A percentile compares a stretch with the other conserved stretches of the same genome.
Evolutionary conservation across 345 rosid species (phyloP).

Genomic region (Brassica nigra): DNA sequence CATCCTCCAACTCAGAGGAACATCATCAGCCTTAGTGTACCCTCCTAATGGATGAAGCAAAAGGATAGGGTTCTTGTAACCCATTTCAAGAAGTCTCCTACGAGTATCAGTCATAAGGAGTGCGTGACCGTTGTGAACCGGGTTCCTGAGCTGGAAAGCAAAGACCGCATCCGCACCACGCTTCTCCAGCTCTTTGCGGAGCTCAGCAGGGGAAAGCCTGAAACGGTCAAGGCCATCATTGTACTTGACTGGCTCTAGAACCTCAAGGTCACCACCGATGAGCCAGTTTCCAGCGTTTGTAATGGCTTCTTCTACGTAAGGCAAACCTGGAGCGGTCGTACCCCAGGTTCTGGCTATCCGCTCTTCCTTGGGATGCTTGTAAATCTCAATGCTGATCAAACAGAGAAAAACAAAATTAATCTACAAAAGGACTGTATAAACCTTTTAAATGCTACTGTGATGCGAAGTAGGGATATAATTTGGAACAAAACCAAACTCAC

Average conservation of each 20-base stretch:
- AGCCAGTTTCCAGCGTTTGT: slow-evolving; percentile 84
- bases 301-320: slow-evolving; percentile 73
- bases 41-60: slow-evolving; percentile 97
- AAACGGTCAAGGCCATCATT: slow-evolving; percentile 93
- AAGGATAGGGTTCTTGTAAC: slow-evolving; percentile 89
- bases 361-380: slow-evolving; percentile 98
- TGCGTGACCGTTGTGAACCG: slow-evolving; percentile 98
- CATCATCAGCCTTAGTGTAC: slow-evolving; percentile 96
- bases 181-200: slow-evolving; percentile 72
- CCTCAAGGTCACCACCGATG: slow-evolving; percentile 93
- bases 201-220: slow-evolving; percentile 83
- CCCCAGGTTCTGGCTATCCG: slow-evolving; percentile 98
- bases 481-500: neutral
- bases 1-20: slow-evolving; percentile 97
- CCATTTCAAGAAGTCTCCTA: slow-evolving; percentile 89
- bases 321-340: slow-evolving; percentile 87
- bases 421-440: neutral
- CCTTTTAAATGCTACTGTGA: neutral
- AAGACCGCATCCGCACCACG: slow-evolving; percentile 96
- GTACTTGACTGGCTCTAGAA: slow-evolving; percentile 83
- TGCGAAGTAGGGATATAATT: neutral
- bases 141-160: slow-evolving; percentile 98
- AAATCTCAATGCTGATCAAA: slow-evolving; percentile 78
- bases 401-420: neutral
- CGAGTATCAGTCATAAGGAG: slow-evolving; percentile 96